phyloP scores from a whole-genome alignment of 2,329 filamentous ascomycete species.

The Coccinonectria pachysandricola region DNA sequence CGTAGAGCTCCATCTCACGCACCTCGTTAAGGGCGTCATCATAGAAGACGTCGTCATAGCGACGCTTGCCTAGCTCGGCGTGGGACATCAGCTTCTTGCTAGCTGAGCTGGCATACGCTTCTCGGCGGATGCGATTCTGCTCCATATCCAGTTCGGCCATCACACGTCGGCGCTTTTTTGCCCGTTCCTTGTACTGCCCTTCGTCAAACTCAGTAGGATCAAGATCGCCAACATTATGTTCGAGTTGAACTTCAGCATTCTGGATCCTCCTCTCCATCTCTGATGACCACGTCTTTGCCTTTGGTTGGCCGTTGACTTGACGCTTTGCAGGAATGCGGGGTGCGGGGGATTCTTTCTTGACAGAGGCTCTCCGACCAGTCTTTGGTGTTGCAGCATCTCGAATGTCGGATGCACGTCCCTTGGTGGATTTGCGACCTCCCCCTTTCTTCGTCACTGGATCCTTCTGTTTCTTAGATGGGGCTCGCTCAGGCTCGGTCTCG shows the following conservation, averaged over 20 bases:
- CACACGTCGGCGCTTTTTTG: conserved; percentile 59
- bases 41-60: conserved; percentile 69
- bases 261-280: conserved; percentile 35
- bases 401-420: conserved; percentile 42
- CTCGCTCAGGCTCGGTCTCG: conserved; percentile 25
- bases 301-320: conserved; percentile 49
- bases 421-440: conserved; percentile 28
- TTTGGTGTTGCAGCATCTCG: conserved; percentile 39
- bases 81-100: conserved; percentile 57
- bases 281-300: conserved; percentile 54
- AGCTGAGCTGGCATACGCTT: conserved; percentile 48
- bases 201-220: conserved; percentile 34
- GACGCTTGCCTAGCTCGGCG: conserved; percentile 59
- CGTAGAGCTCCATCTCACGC: conserved; percentile 77
- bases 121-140: conserved; percentile 52
- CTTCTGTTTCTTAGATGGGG: conserved; percentile 11
- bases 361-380: conserved; percentile 38
- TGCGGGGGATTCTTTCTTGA: conserved; percentile 37
- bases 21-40: conserved; percentile 77
- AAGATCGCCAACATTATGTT: conserved; percentile 35
- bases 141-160: conserved; percentile 51
- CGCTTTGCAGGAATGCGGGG: conserved; percentile 44
- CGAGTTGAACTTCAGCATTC: conserved; percentile 30
- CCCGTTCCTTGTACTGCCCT: conserved; percentile 41
- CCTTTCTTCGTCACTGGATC: conserved; percentile 23